Evolutionary conservation across 345 rosid species (phyloP).

Genomic region (Lumnitzera racemosa): DNA sequence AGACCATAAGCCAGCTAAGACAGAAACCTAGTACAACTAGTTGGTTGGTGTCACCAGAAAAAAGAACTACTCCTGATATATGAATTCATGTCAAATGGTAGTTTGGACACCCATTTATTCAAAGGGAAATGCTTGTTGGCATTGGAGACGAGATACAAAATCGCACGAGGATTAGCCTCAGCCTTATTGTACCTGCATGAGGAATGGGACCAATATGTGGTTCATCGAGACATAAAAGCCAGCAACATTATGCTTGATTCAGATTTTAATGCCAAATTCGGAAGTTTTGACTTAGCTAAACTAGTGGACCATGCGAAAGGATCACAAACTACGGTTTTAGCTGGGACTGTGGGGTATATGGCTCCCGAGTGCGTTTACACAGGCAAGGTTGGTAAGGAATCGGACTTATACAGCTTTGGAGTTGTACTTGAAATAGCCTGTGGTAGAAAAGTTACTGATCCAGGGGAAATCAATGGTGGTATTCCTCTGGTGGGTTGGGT

Average conservation of each 20-base stretch:
- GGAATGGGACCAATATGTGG: constrained; percentile 4
- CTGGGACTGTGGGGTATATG: not conserved
- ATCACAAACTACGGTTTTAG: not conserved
- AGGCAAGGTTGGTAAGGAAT: not conserved
- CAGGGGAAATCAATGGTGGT: not conserved
- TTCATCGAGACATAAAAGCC: constrained; percentile 7
- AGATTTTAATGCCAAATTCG: constrained; percentile 1
- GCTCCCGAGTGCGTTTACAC: not conserved
- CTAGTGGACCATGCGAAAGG: constrained; percentile 3
- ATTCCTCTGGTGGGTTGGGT: not conserved
- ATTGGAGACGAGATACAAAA: constrained; percentile 1
- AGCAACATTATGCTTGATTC: constrained; percentile 8
- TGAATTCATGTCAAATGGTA: too few relatives aligned
- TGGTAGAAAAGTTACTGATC: not conserved
- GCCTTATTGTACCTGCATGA: constrained; percentile 1
- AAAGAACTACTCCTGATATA: too few relatives aligned
- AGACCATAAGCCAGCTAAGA: too few relatives aligned
- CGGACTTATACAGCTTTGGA: constrained; percentile 3
- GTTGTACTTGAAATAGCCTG: not conserved
- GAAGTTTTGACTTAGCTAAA: constrained; percentile 4
- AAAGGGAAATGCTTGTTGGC: not conserved
- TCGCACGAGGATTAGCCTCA: not conserved
- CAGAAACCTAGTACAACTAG: too few relatives aligned
- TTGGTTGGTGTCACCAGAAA: too few relatives aligned
- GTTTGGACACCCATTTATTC: not conserved